These are phyloP conservation scores for Crassisporium funariophilum DNA, from an alignment of 768 basidiomycete genomes.

Conservation along the genomic window DNA sequence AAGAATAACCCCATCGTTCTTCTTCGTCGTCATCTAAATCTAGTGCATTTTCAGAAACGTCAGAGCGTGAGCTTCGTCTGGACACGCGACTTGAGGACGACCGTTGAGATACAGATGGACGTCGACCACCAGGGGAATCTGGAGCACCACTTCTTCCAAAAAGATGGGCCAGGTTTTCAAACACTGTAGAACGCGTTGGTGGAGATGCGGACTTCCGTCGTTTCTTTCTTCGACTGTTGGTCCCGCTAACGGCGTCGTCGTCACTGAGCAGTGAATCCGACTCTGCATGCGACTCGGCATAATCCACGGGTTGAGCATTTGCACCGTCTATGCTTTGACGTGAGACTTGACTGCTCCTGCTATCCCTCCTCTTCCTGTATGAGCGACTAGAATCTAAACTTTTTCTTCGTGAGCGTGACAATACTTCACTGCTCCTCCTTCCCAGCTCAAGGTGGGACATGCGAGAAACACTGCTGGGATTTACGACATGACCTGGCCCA, in stretches of 20 bases:
- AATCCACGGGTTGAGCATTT: conserved; percentile 29
- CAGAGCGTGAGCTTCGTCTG: conserved; percentile 56
- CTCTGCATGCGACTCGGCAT: conserved; percentile 36
- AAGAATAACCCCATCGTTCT: conserved; percentile 93
- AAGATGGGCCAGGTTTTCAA: conserved; percentile 68
- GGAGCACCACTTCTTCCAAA: conserved; percentile 55
- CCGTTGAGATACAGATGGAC: conserved; percentile 58
- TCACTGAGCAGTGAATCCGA: conserved; percentile 26
- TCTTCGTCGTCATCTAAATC: conserved; percentile 59
- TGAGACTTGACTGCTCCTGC: conserved; percentile 47
- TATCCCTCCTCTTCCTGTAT: conserved; percentile 44
- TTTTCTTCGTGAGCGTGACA: conserved; percentile 50
- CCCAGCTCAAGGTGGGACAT: conserved; percentile 67
- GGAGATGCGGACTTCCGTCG: conserved; percentile 38
- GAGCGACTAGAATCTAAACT: conserved; percentile 49
- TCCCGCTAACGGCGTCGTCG: conserved; percentile 27
- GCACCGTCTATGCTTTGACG: conserved; percentile 39
- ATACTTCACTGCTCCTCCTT: conserved; percentile 59
- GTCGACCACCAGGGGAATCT: conserved; percentile 43
- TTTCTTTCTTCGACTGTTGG: conserved; percentile 29
- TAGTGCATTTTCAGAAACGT: conserved; percentile 59
- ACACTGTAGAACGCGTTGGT: conserved; percentile 45
- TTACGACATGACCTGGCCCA: conserved; percentile 68
- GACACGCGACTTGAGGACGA: conserved; percentile 56
- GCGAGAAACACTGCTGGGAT: conserved; percentile 79